Conservation (phyloP, 371 early-diverging fungal species). For the Actinomucor elegans region DNA sequence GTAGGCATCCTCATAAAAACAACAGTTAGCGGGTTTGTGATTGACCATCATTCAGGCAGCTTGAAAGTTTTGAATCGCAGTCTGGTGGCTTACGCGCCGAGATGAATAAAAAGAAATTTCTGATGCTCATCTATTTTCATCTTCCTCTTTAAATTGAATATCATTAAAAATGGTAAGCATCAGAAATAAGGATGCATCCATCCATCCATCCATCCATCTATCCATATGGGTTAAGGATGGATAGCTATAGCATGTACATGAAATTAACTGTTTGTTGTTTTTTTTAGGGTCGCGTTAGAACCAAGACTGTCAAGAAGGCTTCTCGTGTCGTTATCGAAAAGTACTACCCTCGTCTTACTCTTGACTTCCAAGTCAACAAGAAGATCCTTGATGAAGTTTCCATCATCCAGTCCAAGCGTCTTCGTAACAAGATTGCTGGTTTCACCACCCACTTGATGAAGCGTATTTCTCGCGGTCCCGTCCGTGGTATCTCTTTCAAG, state of each 20-base stretch:
- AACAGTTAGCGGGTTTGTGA: too few relatives aligned
- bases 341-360: constrained; percentile 99
- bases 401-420: constrained; percentile 98
- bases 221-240: background rate
- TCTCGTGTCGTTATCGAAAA: constrained; percentile 99
- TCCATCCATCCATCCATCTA: constrained; percentile 1
- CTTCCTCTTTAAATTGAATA: constrained; percentile 13
- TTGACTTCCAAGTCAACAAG: constrained; percentile 99
- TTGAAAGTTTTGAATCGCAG: too few relatives aligned
- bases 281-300: constrained; percentile 58
- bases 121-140: background rate
- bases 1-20: too few relatives aligned
- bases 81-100: background rate
- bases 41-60: too few relatives aligned
- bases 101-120: background rate
- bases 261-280: background rate
- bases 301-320: constrained; percentile 99
- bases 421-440: constrained; percentile 99
- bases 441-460: constrained; percentile 99
- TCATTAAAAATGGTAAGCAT: constrained; percentile 18
- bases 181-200: constrained; percentile 8
- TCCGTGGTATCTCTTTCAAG: constrained; percentile 99
- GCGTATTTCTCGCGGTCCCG: constrained; percentile 99
- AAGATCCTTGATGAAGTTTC: constrained; percentile 98
- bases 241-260: background rate